These are phyloP conservation scores for Flaveria linearis DNA, from an alignment of 129 eudicot species.

Conservation along the genomic window DNA sequence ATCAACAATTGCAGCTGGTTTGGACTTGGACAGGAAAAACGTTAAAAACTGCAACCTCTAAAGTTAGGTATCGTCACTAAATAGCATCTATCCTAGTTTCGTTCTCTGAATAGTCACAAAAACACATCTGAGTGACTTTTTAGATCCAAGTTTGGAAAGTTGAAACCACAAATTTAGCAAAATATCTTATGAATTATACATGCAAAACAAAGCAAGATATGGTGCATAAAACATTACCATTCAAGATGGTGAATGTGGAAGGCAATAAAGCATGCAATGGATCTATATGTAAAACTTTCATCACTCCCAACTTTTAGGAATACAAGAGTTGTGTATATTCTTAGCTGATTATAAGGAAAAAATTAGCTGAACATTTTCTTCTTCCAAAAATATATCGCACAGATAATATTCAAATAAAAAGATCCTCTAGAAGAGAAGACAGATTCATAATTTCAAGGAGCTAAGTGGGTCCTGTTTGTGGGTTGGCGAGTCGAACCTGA, in stretches of 20 bases:
- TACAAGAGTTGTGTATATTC: not conserved
- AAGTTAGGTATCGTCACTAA: not conserved
- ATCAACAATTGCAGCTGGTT: not conserved
- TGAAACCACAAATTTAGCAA: not conserved
- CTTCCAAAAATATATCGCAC: not conserved
- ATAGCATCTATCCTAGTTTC: not conserved
- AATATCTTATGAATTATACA: not conserved
- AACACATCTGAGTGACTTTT: not conserved
- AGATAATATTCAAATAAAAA: not conserved
- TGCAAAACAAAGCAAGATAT: not conserved
- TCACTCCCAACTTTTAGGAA: not conserved
- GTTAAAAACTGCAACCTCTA: conserved; percentile 1
- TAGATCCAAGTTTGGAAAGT: not conserved
- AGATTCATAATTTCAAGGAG: not conserved
- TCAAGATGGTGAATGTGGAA: conserved; percentile 1
- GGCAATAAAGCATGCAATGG: not conserved
- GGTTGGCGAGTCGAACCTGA: not conserved
- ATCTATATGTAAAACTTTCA: not conserved
- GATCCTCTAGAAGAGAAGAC: not conserved
- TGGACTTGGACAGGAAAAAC: not conserved
- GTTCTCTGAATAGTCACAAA: not conserved
- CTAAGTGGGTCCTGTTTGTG: not conserved
- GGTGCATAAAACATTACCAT: not conserved
- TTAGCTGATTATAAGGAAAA: not conserved
- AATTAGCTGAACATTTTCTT: not conserved